phyloP scores from a whole-genome alignment of 306 rosid genomes.

The Glycyrrhiza uralensis region DNA sequence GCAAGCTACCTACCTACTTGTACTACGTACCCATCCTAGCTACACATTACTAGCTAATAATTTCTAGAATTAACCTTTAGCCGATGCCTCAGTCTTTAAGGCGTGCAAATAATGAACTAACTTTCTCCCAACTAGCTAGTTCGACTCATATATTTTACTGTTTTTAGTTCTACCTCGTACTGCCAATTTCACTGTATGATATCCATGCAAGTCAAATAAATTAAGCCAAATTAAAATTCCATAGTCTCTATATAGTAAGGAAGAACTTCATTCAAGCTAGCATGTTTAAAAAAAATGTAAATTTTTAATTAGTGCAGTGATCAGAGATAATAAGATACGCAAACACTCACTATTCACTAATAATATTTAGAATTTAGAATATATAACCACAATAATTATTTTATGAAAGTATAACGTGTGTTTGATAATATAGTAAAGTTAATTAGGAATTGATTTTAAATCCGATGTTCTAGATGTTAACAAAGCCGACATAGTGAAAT shows the following conservation, averaged over 20 bases:
- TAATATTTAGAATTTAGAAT: too few species aligned
- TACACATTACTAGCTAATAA: background rate
- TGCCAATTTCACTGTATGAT: background rate
- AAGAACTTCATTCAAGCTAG: background rate
- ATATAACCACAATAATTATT: too few species aligned
- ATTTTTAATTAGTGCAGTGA: too few species aligned
- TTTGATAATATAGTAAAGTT: background rate
- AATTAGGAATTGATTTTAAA: background rate
- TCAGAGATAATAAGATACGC: background rate
- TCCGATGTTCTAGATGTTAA: background rate
- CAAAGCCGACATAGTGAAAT: conserved; percentile 19
- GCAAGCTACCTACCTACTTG: conserved; percentile 1
- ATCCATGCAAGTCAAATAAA: background rate
- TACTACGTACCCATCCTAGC: background rate
- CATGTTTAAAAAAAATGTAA: background rate
- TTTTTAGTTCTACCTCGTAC: too few species aligned
- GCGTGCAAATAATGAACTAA: too few species aligned
- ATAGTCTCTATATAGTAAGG: background rate
- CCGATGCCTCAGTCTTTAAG: too few species aligned
- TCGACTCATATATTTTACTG: too few species aligned
- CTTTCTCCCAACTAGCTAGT: too few species aligned
- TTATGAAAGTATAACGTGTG: conserved; percentile 14
- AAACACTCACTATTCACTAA: background rate
- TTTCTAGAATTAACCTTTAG: background rate
- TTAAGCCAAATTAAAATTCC: background rate